Evolutionary conservation across 1,284 basidiomycete species (phyloP), one percentile per base, ranked within the genome.

Genomic region (Caloboletus firmus): DNA sequence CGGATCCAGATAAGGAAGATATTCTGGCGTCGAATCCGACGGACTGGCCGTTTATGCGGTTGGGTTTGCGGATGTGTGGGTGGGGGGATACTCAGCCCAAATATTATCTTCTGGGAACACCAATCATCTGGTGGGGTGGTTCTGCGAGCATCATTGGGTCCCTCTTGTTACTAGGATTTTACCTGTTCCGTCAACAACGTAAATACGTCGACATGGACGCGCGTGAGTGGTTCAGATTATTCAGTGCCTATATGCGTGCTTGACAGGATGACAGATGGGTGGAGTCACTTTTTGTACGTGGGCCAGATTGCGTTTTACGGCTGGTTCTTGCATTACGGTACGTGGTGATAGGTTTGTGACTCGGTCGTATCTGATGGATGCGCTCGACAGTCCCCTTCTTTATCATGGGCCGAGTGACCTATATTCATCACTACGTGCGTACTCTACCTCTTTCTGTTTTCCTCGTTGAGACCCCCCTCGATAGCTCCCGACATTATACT

Each of bases 1-100:
- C 96, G 0, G 95, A 99, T 66, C 92, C 95, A 0, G 96, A 99
- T 78, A 99, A 99, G 76, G 93, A 95, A 62, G 96, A 99, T 70
- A 93, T 98, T 62, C 84, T 99, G 48, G 95, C 96, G 0, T 96
- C 93, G 34, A 84, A 83, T 63, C 95, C 96, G 0, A 79, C 81
- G 45, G 95, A 99, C 69, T 99, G 97, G 96, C 96, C 96, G 0
- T 89, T 90, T 76, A 79, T 98, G 45, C 84, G 85, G 52, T 80
- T 93, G 49, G 95, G 95, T 45, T 76, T 95, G 71, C 82, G 97
- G 28, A 99, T 99, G 96, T 98, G 96, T 64, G 94, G 94, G 4
- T 99, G 96, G 97, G 89, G 87, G 4, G 91, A 95, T 64, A 68
- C 73, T 11, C 90, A 93, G 68, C 80, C 85, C 66, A 98, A 99